These are phyloP conservation scores for Nyctanthes arbortristis DNA, from an alignment of 257 asterid genomes.

Conservation along the genomic window DNA sequence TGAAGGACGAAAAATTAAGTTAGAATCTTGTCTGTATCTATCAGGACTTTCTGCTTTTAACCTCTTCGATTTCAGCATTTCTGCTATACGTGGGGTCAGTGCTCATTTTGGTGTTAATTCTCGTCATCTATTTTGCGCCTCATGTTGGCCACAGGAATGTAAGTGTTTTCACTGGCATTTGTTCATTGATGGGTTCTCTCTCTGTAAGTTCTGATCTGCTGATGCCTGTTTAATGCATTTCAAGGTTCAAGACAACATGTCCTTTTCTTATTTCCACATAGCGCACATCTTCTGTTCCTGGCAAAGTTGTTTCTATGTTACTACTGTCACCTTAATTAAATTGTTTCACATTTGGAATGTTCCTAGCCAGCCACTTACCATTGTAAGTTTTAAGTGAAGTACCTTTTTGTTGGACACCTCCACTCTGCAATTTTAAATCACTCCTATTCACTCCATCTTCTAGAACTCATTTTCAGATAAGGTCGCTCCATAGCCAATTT, in stretches of 20 bases:
- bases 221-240: constrained; percentile 17
- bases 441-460: not conserved
- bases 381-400: too few species aligned
- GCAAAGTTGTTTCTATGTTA: not conserved
- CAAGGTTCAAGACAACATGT: not conserved
- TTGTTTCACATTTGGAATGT: constrained; percentile 2
- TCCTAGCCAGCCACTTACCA: not conserved
- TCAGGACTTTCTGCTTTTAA: constrained; percentile 27
- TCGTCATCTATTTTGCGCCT: constrained; percentile 76
- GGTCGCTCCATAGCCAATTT: not conserved
- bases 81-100: constrained; percentile 81
- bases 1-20: not conserved
- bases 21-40: not conserved
- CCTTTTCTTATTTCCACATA: constrained; percentile 12
- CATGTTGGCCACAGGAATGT: constrained; percentile 72
- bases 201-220: constrained; percentile 48
- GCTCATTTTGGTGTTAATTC: constrained; percentile 70
- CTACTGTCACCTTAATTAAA: not conserved
- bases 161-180: constrained; percentile 78
- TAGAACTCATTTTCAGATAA: not conserved
- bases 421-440: not conserved
- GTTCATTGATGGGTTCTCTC: constrained; percentile 93
- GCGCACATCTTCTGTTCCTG: constrained; percentile 4
- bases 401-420: not conserved
- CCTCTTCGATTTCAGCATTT: constrained; percentile 57